Conservation (phyloP, 2,329 filamentous ascomycete genomes). For the Alternaria sp. region DNA sequence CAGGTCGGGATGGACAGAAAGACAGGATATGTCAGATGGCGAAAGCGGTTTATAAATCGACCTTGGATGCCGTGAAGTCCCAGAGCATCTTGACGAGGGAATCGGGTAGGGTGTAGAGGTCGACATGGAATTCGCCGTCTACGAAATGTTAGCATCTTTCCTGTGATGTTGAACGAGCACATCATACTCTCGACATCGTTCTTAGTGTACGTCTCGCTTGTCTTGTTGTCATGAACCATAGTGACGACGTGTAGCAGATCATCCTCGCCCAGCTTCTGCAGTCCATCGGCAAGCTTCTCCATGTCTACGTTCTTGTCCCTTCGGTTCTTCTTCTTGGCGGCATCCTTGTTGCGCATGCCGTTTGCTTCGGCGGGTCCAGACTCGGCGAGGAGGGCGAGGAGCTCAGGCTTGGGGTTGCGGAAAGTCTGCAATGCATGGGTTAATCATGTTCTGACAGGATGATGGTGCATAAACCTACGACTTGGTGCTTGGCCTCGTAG, state of each 20-base stretch:
- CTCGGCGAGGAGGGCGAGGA: slow-evolving; percentile 80
- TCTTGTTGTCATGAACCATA: slow-evolving; percentile 98
- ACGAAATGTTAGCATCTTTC: slow-evolving; percentile 31
- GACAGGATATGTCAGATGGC: background rate
- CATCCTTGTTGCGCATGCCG: slow-evolving; percentile 70
- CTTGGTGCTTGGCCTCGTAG: slow-evolving; percentile 83
- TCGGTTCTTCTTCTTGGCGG: slow-evolving; percentile 78
- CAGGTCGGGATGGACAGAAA: background rate
- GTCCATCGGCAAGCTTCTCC: slow-evolving; percentile 93
- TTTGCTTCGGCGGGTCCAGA: slow-evolving; percentile 78
- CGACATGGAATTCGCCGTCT: slow-evolving; percentile 98
- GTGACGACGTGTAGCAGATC: slow-evolving; percentile 94
- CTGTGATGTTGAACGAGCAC: background rate
- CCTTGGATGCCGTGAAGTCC: slow-evolving; percentile 72
- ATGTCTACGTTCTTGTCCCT: slow-evolving; percentile 78
- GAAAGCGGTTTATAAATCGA: slow-evolving; percentile 39
- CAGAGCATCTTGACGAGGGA: slow-evolving; percentile 89
- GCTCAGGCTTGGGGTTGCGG: slow-evolving; percentile 89
- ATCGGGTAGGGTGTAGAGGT: slow-evolving; percentile 96
- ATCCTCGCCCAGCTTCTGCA: slow-evolving; percentile 90
- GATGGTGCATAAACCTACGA: slow-evolving; percentile 62
- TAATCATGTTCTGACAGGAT: background rate
- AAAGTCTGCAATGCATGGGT: slow-evolving; percentile 65
- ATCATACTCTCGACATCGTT: slow-evolving; percentile 92
- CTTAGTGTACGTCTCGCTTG: slow-evolving; percentile 91